Conservation (phyloP, 2,329 filamentous ascomycete genomes). For the Phialophora tarda region DNA sequence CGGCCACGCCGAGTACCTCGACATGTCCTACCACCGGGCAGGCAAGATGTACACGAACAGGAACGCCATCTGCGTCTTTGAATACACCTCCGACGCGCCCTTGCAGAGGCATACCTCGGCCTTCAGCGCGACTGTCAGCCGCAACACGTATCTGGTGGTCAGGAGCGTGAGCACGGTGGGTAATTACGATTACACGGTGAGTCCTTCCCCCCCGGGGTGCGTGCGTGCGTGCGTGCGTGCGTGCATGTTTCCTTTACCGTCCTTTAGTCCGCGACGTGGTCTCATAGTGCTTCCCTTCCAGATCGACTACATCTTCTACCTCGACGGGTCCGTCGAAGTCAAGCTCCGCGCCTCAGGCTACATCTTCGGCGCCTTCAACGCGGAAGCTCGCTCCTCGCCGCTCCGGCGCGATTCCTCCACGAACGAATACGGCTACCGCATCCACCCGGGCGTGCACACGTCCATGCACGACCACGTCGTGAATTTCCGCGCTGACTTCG, state of each 20-base stretch:
- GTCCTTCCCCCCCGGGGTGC: constrained; percentile 10
- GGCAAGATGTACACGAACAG: constrained; percentile 37
- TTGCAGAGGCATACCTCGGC: constrained; percentile 44
- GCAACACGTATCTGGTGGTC: constrained; percentile 50
- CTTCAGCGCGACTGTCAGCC: constrained; percentile 43
- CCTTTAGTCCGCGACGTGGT: neutral
- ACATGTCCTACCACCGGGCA: constrained; percentile 35
- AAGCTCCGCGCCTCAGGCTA: constrained; percentile 53
- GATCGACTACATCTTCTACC: constrained; percentile 58
- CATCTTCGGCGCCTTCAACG: constrained; percentile 42
- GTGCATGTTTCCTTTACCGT: neutral
- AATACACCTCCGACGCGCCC: constrained; percentile 40
- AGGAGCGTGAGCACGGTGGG: constrained; percentile 58
- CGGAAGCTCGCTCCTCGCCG: constrained; percentile 21
- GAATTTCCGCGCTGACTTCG: constrained; percentile 47
- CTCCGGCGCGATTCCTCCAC: constrained; percentile 39
- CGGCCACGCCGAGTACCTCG: constrained; percentile 41
- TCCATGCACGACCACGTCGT: constrained; percentile 50
- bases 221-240: neutral
- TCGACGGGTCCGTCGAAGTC: constrained; percentile 60
- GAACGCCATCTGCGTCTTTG: constrained; percentile 47
- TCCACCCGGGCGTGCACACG: constrained; percentile 44
- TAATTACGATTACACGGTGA: constrained; percentile 59
- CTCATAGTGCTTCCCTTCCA: neutral
- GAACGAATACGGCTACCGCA: constrained; percentile 45